Evolutionary conservation across 2,329 filamentous ascomycete species (phyloP), one percentile per base, ranked within the genome.

Genomic region (Dryadomyces quercivorus): DNA sequence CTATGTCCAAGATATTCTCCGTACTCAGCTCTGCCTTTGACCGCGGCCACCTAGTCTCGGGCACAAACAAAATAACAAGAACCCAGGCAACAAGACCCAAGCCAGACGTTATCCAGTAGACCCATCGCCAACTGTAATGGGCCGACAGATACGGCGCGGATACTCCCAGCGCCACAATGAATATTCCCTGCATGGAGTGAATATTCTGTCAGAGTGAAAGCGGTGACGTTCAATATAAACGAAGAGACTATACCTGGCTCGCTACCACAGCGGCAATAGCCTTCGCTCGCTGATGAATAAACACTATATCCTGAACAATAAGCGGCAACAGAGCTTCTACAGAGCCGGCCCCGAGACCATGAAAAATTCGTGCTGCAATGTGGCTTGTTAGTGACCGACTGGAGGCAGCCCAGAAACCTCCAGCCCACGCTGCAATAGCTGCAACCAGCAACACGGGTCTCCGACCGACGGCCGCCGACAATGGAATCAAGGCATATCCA

Each of bases 261-360:
- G 57, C 55, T 31, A 58, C 55, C 5, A 58, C 52, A 3, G 57
- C 57, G 1, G 57, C 52, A 8, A 50, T 58, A 13, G 57, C 57
- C 4, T 51, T 52, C 8, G 46, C 45, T 16, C 68, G 62, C 59
- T 70, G 64, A 46, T 70, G 68, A 18, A 69, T 65, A 40, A 70
- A 70, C 43, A 69, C 64, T 51, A 70, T 64, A 45, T 70, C 68
- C 60, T 70, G 68, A 1, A 70, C 63, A 26, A 70, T 67, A 13
- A 70, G 61, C 2, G 68, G 68, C 13, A 70, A 63, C 36, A 70
- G 55, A 0, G 67, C 67, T 57, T 70, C 68, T 5, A 70, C 66
- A 0, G 67, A 63, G 1, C 67, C 68, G 0, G 67, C 67, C 2
- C 68, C 69, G 8, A 70, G 60, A 0, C 67, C 68, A 56, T 69